phyloP scores from a whole-genome alignment of 441 rosid genomes.

The Pelargonium cotyledonis region DNA sequence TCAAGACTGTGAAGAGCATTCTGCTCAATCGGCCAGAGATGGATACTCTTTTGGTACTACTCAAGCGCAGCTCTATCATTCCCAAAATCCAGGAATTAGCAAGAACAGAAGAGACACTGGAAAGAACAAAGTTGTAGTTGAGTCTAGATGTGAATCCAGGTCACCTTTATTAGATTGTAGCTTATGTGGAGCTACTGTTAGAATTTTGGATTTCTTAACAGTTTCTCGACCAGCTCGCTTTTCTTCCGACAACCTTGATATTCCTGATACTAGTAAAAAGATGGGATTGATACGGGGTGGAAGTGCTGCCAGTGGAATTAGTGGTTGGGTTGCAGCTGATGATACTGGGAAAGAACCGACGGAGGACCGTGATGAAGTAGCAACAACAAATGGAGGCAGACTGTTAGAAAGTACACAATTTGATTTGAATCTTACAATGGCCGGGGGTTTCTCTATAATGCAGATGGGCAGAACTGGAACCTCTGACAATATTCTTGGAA shows the following conservation, averaged over 20 bases:
- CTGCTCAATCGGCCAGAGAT: slow-evolving; percentile 95
- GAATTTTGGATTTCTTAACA: slow-evolving; percentile 82
- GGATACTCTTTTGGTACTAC: slow-evolving; percentile 75
- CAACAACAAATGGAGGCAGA: slow-evolving; percentile 69
- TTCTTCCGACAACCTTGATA: slow-evolving; percentile 57
- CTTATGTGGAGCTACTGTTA: slow-evolving; percentile 91
- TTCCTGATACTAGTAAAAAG: slow-evolving; percentile 82
- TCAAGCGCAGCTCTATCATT: slow-evolving; percentile 44
- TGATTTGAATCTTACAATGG: slow-evolving; percentile 78
- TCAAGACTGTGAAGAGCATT: slow-evolving; percentile 98
- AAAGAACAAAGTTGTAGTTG: slow-evolving; percentile 54
- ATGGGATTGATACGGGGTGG: slow-evolving; percentile 78
- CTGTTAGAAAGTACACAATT: slow-evolving; percentile 43
- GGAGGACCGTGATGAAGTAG: slow-evolving; percentile 91
- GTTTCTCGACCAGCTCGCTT: slow-evolving; percentile 72
- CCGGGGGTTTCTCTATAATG: slow-evolving; percentile 63
- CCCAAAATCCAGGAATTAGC: slow-evolving; percentile 68
- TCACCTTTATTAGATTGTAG: slow-evolving; percentile 92
- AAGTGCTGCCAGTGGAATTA: slow-evolving; percentile 98
- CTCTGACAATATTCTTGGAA: slow-evolving; percentile 52
- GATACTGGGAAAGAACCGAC: slow-evolving; percentile 70
- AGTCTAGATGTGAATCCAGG: slow-evolving; percentile 69
- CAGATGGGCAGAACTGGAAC: slow-evolving; percentile 40
- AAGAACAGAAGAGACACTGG: slow-evolving; percentile 71
- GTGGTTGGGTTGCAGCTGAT: slow-evolving; percentile 90